phyloP scores from a whole-genome alignment of 2,329 filamentous ascomycete genomes.

The Trichoderma simmonsii region DNA sequence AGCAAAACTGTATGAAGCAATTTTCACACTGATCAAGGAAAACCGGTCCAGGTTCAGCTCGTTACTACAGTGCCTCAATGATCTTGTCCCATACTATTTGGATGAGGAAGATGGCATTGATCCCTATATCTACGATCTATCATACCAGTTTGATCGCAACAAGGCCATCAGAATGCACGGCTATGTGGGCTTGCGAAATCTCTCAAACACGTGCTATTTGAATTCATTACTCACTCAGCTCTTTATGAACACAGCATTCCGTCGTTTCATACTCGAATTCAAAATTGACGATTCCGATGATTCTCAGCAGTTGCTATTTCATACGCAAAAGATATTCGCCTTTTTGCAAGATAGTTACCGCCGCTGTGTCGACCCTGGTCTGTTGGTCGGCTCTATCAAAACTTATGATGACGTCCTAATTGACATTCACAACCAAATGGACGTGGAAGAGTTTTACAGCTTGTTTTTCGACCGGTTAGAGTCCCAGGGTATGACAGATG shows the following conservation, averaged over 20 bases:
- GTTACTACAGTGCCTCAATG: slow-evolving; percentile 45
- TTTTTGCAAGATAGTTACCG: slow-evolving; percentile 79
- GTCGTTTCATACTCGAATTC: slow-evolving; percentile 74
- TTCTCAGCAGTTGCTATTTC: slow-evolving; percentile 66
- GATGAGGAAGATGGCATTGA: slow-evolving; percentile 39
- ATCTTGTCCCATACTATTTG: slow-evolving; percentile 38
- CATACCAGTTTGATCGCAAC: slow-evolving; percentile 59
- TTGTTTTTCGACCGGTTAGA: slow-evolving; percentile 91
- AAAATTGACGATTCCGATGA: slow-evolving; percentile 51
- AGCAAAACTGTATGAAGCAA: slow-evolving; percentile 56
- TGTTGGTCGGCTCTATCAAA: slow-evolving; percentile 71
- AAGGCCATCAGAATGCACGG: slow-evolving; percentile 71
- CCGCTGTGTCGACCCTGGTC: slow-evolving; percentile 69
- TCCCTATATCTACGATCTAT: slow-evolving; percentile 60
- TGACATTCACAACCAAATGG: slow-evolving; percentile 89
- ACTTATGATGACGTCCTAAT: slow-evolving; percentile 81
- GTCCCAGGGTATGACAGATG: slow-evolving; percentile 64
- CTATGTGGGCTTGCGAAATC: slow-evolving; percentile 85
- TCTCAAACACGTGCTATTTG: slow-evolving; percentile 95
- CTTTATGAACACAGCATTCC: slow-evolving; percentile 91
- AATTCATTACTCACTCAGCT: slow-evolving; percentile 93
- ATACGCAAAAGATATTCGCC: slow-evolving; percentile 79
- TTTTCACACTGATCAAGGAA: slow-evolving; percentile 55
- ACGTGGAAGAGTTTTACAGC: slow-evolving; percentile 97
- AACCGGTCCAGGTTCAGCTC: slow-evolving; percentile 45